phyloP scores from a whole-genome alignment of 2,329 filamentous ascomycete species.

The Helicocarpus griseus region DNA sequence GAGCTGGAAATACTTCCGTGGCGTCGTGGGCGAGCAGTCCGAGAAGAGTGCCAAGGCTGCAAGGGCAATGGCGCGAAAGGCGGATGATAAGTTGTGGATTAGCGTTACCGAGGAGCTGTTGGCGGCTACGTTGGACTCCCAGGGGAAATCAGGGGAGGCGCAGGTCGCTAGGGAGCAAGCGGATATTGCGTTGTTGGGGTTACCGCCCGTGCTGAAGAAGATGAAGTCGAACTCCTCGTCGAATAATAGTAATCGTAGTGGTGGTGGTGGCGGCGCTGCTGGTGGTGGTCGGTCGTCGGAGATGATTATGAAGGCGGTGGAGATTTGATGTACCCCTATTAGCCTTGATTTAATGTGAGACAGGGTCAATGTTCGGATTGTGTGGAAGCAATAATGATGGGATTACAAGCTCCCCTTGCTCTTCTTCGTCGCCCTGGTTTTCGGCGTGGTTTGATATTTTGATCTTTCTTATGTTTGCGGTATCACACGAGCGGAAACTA shows the following conservation, averaged over 20 bases:
- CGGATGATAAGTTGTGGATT: slow-evolving; percentile 65
- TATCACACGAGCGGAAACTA: too few relatives aligned
- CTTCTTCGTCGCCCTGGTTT: too few relatives aligned
- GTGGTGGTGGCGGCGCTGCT: background rate
- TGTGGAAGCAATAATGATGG: too few relatives aligned
- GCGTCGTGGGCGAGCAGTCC: slow-evolving; percentile 70
- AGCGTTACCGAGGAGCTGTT: slow-evolving; percentile 74
- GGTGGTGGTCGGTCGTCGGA: slow-evolving; percentile 3
- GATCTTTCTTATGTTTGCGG: too few relatives aligned
- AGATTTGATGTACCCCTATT: slow-evolving; percentile 10
- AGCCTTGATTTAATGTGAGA: too few relatives aligned
- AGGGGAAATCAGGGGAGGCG: slow-evolving; percentile 53
- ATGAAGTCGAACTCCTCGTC: background rate
- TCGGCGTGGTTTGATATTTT: too few relatives aligned
- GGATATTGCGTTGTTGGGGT: slow-evolving; percentile 26
- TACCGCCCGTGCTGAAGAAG: slow-evolving; percentile 29
- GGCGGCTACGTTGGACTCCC: slow-evolving; percentile 62
- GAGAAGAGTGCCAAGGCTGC: slow-evolving; percentile 66
- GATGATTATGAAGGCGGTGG: slow-evolving; percentile 8
- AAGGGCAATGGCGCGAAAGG: slow-evolving; percentile 56
- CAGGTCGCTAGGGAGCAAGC: slow-evolving; percentile 37
- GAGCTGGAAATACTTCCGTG: slow-evolving; percentile 71
- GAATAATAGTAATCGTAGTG: background rate
- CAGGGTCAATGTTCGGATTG: too few relatives aligned
- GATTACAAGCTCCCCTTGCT: too few relatives aligned